These are phyloP conservation scores for Colletotrichum simmondsii DNA, from an alignment of 2,329 filamentous ascomycete genomes.

Conservation along the genomic window DNA sequence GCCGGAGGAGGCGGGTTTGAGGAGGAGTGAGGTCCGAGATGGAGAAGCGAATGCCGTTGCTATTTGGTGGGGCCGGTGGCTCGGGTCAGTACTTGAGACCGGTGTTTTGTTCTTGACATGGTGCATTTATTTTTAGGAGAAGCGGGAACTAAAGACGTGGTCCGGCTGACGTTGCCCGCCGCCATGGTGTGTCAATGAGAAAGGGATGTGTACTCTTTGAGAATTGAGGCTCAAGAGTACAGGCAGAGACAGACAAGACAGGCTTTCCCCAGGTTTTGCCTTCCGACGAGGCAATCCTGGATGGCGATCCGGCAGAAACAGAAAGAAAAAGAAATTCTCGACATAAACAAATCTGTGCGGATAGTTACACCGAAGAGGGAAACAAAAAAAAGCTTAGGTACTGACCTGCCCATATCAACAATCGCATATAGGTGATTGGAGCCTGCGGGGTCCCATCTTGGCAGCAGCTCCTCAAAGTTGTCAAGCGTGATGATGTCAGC, in stretches of 20 bases:
- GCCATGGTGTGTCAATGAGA: not conserved
- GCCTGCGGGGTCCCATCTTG: constrained; percentile 58
- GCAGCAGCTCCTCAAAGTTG: constrained; percentile 60
- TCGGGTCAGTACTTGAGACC: constrained; percentile 7
- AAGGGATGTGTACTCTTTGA: not conserved
- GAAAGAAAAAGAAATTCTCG: not conserved
- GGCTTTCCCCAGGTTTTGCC: not conserved
- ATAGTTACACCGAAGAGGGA: not conserved
- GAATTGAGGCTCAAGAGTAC: not conserved
- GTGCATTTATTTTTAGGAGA: not conserved
- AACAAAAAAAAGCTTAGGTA: constrained; percentile 31
- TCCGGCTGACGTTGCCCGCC: not conserved
- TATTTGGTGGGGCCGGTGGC: constrained; percentile 45
- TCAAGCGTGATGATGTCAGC: constrained; percentile 62
- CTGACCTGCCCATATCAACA: constrained; percentile 70
- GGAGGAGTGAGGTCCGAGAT: constrained; percentile 83
- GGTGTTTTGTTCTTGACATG: not conserved
- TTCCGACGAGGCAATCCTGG: not conserved
- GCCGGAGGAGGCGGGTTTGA: constrained; percentile 77
- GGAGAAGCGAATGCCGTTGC: constrained; percentile 94
- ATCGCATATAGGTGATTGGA: constrained; percentile 64
- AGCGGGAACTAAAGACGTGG: not conserved
- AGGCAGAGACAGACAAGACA: not conserved
- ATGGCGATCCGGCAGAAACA: not conserved
- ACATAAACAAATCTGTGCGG: not conserved